These are phyloP conservation scores for Papiliotrema terrestris DNA, from an alignment of 1,284 basidiomycete genomes.

Conservation along the genomic window DNA sequence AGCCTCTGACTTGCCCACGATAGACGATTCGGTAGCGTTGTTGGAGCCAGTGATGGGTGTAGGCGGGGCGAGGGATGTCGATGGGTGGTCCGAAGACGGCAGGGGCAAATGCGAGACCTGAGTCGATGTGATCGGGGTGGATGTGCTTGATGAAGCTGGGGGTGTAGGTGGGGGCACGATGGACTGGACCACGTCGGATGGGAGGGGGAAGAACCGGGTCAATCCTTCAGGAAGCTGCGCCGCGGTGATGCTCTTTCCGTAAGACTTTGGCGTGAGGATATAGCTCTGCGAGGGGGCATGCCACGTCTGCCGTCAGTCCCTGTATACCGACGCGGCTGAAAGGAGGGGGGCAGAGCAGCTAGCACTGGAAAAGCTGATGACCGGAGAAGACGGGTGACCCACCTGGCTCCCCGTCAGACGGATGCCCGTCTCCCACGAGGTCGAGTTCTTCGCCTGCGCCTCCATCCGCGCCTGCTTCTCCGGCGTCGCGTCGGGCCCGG, in stretches of 20 bases:
- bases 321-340: too few relatives aligned
- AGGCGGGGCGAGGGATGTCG: background rate
- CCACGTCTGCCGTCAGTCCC: constrained; percentile 60
- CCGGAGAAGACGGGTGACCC: constrained; percentile 30
- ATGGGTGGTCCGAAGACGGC: background rate
- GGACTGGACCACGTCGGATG: constrained; percentile 25
- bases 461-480: constrained; percentile 80
- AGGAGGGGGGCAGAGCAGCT: too few relatives aligned
- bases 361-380: too few relatives aligned
- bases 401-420: constrained; percentile 88
- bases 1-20: background rate
- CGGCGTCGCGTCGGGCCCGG: constrained; percentile 57
- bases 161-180: constrained; percentile 16
- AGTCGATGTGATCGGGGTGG: constrained; percentile 3
- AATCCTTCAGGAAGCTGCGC: constrained; percentile 70
- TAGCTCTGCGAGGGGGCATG: constrained; percentile 58
- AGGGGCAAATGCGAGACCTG: constrained; percentile 2
- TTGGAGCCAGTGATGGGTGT: background rate
- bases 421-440: constrained; percentile 70
- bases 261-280: constrained; percentile 67
- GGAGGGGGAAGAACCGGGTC: constrained; percentile 69
- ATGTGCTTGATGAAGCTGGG: constrained; percentile 22
- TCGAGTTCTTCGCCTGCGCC: constrained; percentile 65
- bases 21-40: too few relatives aligned
- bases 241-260: constrained; percentile 71